Conservation (phyloP, 169 alveolate genomes). For the Babesia sp. region DNA sequence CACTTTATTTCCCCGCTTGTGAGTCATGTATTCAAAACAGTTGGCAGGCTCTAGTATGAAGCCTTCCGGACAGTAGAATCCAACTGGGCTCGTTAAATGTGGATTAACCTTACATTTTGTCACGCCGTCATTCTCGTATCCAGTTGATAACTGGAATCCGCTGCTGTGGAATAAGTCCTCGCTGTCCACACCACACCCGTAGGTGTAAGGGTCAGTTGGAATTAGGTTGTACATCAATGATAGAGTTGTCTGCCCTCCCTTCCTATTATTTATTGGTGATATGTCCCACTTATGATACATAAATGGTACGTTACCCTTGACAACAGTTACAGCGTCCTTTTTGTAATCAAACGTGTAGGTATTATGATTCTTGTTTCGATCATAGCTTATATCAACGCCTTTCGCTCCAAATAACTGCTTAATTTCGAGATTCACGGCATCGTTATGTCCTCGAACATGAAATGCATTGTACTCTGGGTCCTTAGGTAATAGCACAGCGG, state of each 20-base stretch:
- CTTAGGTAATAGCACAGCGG: neutral
- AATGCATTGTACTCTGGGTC: neutral
- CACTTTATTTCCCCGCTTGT: neutral
- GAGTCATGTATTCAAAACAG: constrained; percentile 34
- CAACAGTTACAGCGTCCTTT: constrained; percentile 39
- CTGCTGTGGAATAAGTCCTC: constrained; percentile 16
- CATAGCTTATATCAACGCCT: neutral
- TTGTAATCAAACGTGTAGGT: constrained; percentile 8
- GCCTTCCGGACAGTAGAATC: constrained; percentile 62
- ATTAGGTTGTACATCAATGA: neutral
- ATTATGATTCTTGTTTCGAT: neutral
- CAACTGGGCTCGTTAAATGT: constrained; percentile 29
- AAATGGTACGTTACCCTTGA: neutral
- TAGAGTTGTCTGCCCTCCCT: neutral
- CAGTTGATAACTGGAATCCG: neutral
- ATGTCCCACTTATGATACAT: constrained; percentile 14
- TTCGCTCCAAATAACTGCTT: neutral
- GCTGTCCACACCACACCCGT: constrained; percentile 57
- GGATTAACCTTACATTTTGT: constrained; percentile 43
- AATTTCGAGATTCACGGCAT: neutral
- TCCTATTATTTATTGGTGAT: neutral
- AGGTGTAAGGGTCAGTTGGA: constrained; percentile 66
- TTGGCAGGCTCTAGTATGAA: constrained; percentile 37
- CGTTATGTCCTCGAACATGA: neutral
- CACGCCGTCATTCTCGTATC: neutral